phyloP scores from a whole-genome alignment of 306 rosid genomes.

The Ammopiptanthus mongolicus region DNA sequence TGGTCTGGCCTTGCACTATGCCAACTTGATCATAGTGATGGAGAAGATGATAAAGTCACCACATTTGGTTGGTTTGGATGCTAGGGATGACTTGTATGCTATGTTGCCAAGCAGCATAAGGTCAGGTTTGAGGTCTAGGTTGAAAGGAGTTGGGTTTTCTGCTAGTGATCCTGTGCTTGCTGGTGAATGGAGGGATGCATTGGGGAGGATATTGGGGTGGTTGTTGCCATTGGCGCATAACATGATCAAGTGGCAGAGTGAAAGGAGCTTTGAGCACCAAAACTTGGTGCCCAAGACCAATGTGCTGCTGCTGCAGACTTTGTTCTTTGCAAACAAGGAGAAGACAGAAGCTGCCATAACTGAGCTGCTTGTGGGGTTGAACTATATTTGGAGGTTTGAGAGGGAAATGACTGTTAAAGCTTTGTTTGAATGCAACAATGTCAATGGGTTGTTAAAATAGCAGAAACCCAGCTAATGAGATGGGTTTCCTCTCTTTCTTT shows the following conservation, averaged over 20 bases:
- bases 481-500: background rate
- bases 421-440: constrained; percentile 61
- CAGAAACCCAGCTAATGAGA: constrained; percentile 30
- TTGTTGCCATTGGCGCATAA: constrained; percentile 90
- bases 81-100: constrained; percentile 75
- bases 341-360: constrained; percentile 94
- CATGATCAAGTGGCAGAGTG: constrained; percentile 97
- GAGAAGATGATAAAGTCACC: constrained; percentile 95
- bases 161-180: constrained; percentile 78
- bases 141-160: constrained; percentile 75
- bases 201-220: constrained; percentile 81
- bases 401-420: constrained; percentile 97
- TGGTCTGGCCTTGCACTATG: constrained; percentile 75
- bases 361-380: constrained; percentile 87
- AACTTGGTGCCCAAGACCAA: constrained; percentile 72
- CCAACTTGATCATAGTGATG: constrained; percentile 78
- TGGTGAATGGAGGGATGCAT: constrained; percentile 82
- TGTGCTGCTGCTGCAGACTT: constrained; percentile 78
- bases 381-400: constrained; percentile 96
- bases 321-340: constrained; percentile 81
- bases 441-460: constrained; percentile 43
- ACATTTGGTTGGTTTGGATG: constrained; percentile 77
- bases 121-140: constrained; percentile 42
- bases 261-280: constrained; percentile 91
- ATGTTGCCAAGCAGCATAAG: constrained; percentile 74